These are phyloP conservation scores for Chlorencoelia australis DNA, from an alignment of 2,329 filamentous ascomycete genomes.

Conservation along the genomic window DNA sequence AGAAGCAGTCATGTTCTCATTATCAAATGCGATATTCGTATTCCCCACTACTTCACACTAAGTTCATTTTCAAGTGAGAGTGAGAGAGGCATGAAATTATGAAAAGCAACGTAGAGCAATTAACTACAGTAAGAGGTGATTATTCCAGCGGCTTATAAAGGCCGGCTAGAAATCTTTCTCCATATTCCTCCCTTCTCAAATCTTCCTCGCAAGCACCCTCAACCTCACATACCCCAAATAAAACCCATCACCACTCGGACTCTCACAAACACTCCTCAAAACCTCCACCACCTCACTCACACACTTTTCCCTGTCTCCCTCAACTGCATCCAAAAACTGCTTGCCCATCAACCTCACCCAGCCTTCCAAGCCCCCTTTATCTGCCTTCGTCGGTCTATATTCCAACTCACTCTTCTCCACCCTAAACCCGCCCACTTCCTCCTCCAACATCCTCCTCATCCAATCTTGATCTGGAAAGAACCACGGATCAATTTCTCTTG, in stretches of 20 bases:
- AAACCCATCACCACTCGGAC: constrained; percentile 48
- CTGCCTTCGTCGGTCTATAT: constrained; percentile 53
- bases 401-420: constrained; percentile 46
- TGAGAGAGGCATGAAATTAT: background rate
- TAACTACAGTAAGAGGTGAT: background rate
- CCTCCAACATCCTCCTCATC: constrained; percentile 35
- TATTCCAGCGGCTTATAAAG: background rate
- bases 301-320: constrained; percentile 37
- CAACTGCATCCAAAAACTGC: constrained; percentile 44
- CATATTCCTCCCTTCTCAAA: constrained; percentile 6
- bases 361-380: constrained; percentile 49
- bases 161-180: background rate
- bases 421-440: constrained; percentile 30
- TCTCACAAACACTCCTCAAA: constrained; percentile 43
- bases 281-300: constrained; percentile 45
- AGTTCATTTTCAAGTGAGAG: too few relatives aligned
- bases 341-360: constrained; percentile 58
- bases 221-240: constrained; percentile 46
- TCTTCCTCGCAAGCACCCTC: constrained; percentile 37
- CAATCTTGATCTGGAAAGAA: constrained; percentile 60
- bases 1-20: too few relatives aligned
- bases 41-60: too few relatives aligned
- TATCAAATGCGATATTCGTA: too few relatives aligned
- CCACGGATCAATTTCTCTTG: constrained; percentile 49
- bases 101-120: background rate